Evolutionary conservation across 2,329 filamentous ascomycete species (phyloP).

Genomic region (Orbilia javanica): DNA sequence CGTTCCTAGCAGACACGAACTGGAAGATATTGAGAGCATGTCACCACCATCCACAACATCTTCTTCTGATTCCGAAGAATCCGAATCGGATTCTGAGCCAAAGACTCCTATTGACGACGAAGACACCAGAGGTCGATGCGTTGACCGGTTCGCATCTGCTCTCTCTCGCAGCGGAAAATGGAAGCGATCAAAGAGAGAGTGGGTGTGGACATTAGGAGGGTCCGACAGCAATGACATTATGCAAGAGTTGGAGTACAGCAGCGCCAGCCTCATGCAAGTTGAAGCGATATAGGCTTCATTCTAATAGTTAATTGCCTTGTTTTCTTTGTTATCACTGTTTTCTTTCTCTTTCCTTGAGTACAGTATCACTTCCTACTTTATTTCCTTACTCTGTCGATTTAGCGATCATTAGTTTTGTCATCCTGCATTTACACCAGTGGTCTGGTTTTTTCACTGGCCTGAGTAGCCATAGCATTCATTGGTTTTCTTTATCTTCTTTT

Average conservation of each 20-base stretch:
- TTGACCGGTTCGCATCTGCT: conserved; percentile 53
- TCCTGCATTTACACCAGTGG: conserved; percentile 58
- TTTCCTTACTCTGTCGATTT: conserved; percentile 45
- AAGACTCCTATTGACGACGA: conserved; percentile 57
- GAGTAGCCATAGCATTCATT: conserved; percentile 40
- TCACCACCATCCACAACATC: conserved; percentile 56
- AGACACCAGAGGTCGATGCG: conserved; percentile 45
- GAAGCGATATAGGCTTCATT: conserved; percentile 49
- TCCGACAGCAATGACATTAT: conserved; percentile 58
- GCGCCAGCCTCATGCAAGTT: conserved; percentile 55
- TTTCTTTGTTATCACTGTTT: no score
- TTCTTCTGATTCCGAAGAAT: conserved; percentile 55
- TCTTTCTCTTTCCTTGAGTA: conserved; percentile 5
- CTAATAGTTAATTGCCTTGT: conserved; percentile 34
- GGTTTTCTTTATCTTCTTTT: conserved; percentile 18
- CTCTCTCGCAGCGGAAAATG: conserved; percentile 54
- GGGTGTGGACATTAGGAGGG: conserved; percentile 57
- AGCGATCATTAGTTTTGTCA: conserved; percentile 51
- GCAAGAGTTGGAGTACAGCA: conserved; percentile 58
- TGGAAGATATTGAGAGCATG: conserved; percentile 54
- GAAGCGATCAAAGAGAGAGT: conserved; percentile 54
- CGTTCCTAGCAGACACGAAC: conserved; percentile 32
- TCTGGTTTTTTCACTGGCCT: conserved; percentile 39
- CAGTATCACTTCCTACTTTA: conserved; percentile 21
- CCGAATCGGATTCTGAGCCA: conserved; percentile 56